phyloP scores from a whole-genome alignment of 768 basidiomycete genomes.

The Trametes villosa region DNA sequence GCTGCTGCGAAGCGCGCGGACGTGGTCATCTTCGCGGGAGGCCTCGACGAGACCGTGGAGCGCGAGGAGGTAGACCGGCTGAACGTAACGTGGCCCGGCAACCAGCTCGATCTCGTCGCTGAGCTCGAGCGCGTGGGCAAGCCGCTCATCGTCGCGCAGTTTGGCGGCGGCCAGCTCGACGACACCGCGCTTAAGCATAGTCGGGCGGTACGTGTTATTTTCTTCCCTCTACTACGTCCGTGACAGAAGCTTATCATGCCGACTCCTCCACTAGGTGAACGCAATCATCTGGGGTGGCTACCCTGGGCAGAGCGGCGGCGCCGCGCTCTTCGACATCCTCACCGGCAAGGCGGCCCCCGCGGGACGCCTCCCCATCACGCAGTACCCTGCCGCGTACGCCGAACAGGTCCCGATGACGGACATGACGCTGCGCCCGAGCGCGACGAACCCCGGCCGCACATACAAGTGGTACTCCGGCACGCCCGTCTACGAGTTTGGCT shows the following conservation, averaged over 20 bases:
- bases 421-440: constrained; percentile 56
- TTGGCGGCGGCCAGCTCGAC: constrained; percentile 63
- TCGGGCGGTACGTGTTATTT: constrained; percentile 37
- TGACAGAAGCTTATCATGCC: background rate
- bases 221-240: background rate
- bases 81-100: constrained; percentile 57
- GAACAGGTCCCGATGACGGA: constrained; percentile 58
- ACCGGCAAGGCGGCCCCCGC: constrained; percentile 56
- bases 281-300: constrained; percentile 62
- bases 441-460: constrained; percentile 55
- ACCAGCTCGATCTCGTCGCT: constrained; percentile 53
- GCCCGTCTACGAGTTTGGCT: constrained; percentile 57
- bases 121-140: constrained; percentile 52
- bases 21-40: constrained; percentile 55
- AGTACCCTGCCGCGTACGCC: constrained; percentile 55
- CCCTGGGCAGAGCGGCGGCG: constrained; percentile 59
- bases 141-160: constrained; percentile 57
- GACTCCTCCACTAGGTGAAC: constrained; percentile 43
- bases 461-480: constrained; percentile 61
- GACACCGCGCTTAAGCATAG: constrained; percentile 50
- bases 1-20: constrained; percentile 54
- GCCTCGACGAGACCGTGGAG: constrained; percentile 55
- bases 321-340: constrained; percentile 56
- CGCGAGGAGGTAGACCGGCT: constrained; percentile 51
- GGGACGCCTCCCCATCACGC: constrained; percentile 57